Evolutionary conservation across 768 basidiomycete species (phyloP), one percentile per base, ranked within the genome.

Genomic region (Tricholoma sp.): DNA sequence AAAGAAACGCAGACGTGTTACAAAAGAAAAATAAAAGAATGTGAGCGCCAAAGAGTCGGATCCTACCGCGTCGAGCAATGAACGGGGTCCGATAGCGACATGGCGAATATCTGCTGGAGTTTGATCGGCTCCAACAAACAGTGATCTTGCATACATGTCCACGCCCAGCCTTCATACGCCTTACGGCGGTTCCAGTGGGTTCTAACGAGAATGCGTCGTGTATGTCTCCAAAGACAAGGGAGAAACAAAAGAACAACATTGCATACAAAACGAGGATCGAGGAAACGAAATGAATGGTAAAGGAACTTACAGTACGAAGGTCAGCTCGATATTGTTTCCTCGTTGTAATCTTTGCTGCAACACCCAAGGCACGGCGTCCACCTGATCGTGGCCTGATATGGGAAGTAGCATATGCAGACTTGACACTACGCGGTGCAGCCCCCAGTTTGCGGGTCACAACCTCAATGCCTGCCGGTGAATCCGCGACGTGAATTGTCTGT

Each of bases 81-180:
- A 79, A 86, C 84, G 83, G 77, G 70, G 74, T 70, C 85, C 85
- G 86, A 88, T 88, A 88, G 86, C 85, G 85, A 86, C 81, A 82
- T 80, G 84, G 80, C 75, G 79, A 76, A 75, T 58, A 69, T 74
- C 76, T 76, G 68, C 65, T 64, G 72, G 70, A 76, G 78, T 78
- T 83, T 85, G 86, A 85, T 83, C 81, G 78, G 67, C 78, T 78
- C 76, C 68, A 65, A 58, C 65, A 70, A 70, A 70, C 65, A 69
- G 70, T 77, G 63, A 72, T 93, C 72, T 93, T 85, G 90, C 90
- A 93, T 81, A 88, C 89, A 74, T 89, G 86, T 93, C 90, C 89
- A 93, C 90, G 82, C 90, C 88, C 89, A 80, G 75, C 89, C 79
- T 87, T 91, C 88, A 86, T 86, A 70, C 73, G 74, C 78, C 77